A percentile compares a stretch with the other conserved stretches of the same genome.
phyloP scores from a whole-genome alignment of 768 basidiomycete genomes.

The Auricularia sp. region DNA sequence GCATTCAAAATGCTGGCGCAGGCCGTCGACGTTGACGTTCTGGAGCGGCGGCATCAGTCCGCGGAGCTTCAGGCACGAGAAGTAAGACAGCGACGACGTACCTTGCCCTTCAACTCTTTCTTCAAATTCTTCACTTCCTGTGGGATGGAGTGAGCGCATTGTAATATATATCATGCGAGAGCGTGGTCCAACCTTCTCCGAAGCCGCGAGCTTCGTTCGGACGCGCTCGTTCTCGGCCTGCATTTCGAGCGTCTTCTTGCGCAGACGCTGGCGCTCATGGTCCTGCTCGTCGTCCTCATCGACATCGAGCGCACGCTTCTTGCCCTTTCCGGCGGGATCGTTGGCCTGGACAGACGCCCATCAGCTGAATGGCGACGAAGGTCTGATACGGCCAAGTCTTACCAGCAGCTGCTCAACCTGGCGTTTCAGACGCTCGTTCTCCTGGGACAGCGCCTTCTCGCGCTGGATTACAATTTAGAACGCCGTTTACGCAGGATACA shows the following conservation, averaged over 20 bases:
- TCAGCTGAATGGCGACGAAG: background rate
- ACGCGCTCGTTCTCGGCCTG: background rate
- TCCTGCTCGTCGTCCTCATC: background rate
- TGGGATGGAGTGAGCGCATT: background rate
- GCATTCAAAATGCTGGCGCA: slow-evolving; percentile 32
- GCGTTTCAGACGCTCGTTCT: background rate
- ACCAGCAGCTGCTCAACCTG: background rate
- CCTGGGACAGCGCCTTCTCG: background rate
- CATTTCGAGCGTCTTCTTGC: background rate
- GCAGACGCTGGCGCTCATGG: background rate
- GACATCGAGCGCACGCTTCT: background rate
- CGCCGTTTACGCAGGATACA: background rate
- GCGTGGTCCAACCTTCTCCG: background rate
- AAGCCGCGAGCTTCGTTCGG: background rate
- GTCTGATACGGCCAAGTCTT: background rate
- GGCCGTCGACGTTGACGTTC: background rate
- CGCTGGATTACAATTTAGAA: background rate
- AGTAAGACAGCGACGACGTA: background rate
- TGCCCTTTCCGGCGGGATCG: background rate
- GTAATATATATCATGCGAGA: background rate
- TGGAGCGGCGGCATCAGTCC: background rate
- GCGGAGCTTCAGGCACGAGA: background rate
- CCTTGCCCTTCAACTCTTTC: background rate
- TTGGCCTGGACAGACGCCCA: background rate
- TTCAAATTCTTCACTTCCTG: background rate